These are phyloP conservation scores for Diplodia intermedia DNA, from an alignment of 2,329 filamentous ascomycete species.

Conservation along the genomic window DNA sequence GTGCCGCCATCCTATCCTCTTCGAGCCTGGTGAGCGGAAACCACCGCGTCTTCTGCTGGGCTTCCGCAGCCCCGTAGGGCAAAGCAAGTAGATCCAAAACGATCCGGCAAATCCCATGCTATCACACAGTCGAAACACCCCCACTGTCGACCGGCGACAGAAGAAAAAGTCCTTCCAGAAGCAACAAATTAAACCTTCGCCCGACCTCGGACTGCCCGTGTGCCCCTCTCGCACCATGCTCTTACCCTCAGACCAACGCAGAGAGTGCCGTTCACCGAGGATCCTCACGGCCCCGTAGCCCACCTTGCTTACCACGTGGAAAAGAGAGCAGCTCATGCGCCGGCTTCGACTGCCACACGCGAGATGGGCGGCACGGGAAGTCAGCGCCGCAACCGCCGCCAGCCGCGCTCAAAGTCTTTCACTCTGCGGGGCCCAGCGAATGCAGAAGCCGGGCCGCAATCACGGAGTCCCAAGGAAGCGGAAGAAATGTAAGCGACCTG, in stretches of 20 bases:
- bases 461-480: neutral
- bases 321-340: neutral
- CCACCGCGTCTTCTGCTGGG: constrained; percentile 12
- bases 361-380: constrained; percentile 4
- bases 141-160: neutral
- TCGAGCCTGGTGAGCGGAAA: constrained; percentile 17
- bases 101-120: constrained; percentile 20
- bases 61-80: constrained; percentile 21
- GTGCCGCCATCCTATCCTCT: neutral
- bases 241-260: neutral
- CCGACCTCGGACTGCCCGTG: constrained; percentile 7
- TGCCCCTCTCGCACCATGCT: neutral
- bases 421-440: neutral
- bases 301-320: constrained; percentile 23
- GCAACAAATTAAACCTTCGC: constrained; percentile 20
- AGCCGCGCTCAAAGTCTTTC: neutral
- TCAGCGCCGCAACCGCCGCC: constrained; percentile 8
- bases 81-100: neutral
- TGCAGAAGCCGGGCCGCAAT: constrained; percentile 2
- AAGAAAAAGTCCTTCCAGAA: constrained; percentile 21
- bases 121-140: neutral
- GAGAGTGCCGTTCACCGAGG: neutral
- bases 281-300: neutral
- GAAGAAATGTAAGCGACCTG: constrained; percentile 20
- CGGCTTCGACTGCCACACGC: constrained; percentile 2